A percentile compares a stretch with the other conserved stretches of the same genome.
Evolutionary conservation across 2,329 filamentous ascomycete genomes (phyloP).

Genomic region (Colletotrichum sidae): DNA sequence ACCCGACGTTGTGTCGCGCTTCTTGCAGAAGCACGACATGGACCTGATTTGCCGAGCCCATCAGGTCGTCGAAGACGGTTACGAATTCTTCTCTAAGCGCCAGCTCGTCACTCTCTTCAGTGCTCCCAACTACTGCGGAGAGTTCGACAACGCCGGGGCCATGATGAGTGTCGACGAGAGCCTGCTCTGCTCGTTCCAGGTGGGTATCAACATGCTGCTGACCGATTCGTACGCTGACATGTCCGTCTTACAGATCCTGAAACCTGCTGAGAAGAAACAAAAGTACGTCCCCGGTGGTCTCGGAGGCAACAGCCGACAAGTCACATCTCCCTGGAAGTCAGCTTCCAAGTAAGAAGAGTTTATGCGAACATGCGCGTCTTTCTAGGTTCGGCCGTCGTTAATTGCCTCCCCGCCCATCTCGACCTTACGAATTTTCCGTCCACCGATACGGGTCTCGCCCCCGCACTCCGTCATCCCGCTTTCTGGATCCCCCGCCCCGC

Average conservation of each 20-base stretch:
- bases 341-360: conserved; percentile 74
- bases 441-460: conserved; percentile 23
- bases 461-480: conserved; percentile 24
- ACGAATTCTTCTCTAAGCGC: conserved; percentile 99
- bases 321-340: conserved; percentile 77
- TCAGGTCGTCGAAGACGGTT: conserved; percentile 98
- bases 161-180: conserved; percentile 99
- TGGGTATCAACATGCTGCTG: conserved; percentile 51
- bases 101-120: conserved; percentile 98
- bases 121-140: conserved; percentile 98
- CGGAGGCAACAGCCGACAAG: conserved; percentile 73
- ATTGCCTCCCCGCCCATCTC: conserved; percentile 47
- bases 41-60: conserved; percentile 98
- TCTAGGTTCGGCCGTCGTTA: conserved; percentile 98
- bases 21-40: conserved; percentile 99
- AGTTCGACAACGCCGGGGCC: conserved; percentile 98
- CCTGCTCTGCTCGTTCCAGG: conserved; percentile 98
- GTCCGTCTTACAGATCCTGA: conserved; percentile 81
- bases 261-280: conserved; percentile 99
- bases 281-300: conserved; percentile 91
- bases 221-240: conserved; percentile 26
- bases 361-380: conserved; percentile 79
- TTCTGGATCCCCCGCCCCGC: conserved; percentile 16
- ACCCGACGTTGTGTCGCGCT: conserved; percentile 95
- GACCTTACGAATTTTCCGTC: conserved; percentile 24